Evolutionary conservation across 1,139 yeast genomes (phyloP).

Genomic region (Pneumocystis murina): DNA sequence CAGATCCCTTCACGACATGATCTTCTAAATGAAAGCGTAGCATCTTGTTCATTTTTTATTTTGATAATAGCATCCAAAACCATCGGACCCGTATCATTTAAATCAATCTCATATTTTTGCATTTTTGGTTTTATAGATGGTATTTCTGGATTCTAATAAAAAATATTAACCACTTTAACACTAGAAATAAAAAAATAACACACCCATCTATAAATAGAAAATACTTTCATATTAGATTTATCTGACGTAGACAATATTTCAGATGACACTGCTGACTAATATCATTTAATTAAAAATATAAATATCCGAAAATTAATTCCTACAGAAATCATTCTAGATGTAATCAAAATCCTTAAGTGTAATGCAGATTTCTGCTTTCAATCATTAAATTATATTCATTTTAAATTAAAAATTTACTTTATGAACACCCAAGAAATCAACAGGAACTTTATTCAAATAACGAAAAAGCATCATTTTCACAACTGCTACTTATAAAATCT

Average conservation of each 20-base stretch:
- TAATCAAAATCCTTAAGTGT: background rate
- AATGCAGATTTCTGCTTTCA: background rate
- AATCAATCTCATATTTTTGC: slow-evolving; percentile 70
- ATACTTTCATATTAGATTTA: background rate
- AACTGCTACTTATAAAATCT: background rate
- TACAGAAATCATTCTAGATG: background rate
- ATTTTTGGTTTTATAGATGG: slow-evolving; percentile 85
- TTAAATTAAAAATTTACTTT: background rate
- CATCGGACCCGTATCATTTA: slow-evolving; percentile 95
- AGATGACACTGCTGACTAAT: background rate
- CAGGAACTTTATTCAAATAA: background rate
- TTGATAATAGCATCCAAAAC: slow-evolving; percentile 86
- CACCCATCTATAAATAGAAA: slow-evolving; percentile 1
- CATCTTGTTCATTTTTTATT: slow-evolving; percentile 90
- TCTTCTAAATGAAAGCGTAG: slow-evolving; percentile 90
- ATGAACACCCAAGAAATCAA: background rate
- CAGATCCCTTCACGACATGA: slow-evolving; percentile 99
- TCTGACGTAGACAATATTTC: background rate
- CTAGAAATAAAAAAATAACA: background rate
- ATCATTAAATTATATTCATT: background rate
- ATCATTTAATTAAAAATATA: background rate
- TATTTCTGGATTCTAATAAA: slow-evolving; percentile 57
- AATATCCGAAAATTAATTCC: background rate
- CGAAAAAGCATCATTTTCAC: background rate
- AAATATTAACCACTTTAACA: background rate